phyloP scores from a whole-genome alignment of 2,329 filamentous ascomycete species.

The Aspergillus ochraceoroseus region DNA sequence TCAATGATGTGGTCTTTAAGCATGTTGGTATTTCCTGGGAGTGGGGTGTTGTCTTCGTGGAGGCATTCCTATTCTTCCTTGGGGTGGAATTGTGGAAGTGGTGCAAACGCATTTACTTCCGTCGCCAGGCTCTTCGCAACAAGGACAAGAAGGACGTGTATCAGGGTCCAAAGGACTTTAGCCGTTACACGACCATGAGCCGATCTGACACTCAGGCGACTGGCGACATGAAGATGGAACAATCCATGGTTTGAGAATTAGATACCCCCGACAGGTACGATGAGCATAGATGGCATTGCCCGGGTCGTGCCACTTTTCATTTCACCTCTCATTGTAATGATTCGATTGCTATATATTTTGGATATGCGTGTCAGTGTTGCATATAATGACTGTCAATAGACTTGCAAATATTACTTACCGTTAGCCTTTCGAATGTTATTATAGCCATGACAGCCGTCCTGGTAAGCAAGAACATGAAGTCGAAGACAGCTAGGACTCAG shows the following conservation, averaged over 20 bases:
- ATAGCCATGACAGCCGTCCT: too few relatives aligned
- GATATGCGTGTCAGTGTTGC: too few relatives aligned
- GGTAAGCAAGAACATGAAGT: too few relatives aligned
- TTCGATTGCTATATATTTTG: too few relatives aligned
- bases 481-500: too few relatives aligned
- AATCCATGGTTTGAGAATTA: constrained; percentile 26
- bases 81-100: constrained; percentile 65
- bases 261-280: too few relatives aligned
- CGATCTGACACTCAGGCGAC: constrained; percentile 29
- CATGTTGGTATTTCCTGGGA: constrained; percentile 64
- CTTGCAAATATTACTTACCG: too few relatives aligned
- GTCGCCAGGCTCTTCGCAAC: constrained; percentile 26
- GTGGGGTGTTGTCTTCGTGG: constrained; percentile 63
- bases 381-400: too few relatives aligned
- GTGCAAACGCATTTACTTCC: constrained; percentile 56
- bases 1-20: constrained; percentile 62
- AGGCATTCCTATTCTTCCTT: constrained; percentile 57
- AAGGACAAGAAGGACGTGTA: constrained; percentile 7
- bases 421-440: too few relatives aligned
- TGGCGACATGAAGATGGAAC: constrained; percentile 26
- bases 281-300: too few relatives aligned
- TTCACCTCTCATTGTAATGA: too few relatives aligned
- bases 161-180: constrained; percentile 22
- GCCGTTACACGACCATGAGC: constrained; percentile 34
- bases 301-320: too few relatives aligned